Percentiles rank a stretch among this genome's conserved stretches.
phyloP scores from a whole-genome alignment of 257 asterid genomes.

The Datura wrightii region DNA sequence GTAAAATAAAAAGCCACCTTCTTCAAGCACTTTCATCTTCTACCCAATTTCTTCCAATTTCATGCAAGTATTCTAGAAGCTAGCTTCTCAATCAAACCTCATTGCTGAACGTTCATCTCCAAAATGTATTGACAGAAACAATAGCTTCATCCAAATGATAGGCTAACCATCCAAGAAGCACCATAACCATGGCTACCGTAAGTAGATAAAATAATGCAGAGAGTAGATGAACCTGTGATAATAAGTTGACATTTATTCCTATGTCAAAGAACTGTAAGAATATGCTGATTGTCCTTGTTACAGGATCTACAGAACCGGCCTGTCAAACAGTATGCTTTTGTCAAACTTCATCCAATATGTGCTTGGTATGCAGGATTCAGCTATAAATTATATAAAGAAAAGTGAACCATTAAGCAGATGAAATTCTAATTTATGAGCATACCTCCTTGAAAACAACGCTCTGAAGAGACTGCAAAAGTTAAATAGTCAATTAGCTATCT shows the following conservation, averaged over 20 bases:
- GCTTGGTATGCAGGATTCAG: conserved; percentile 1
- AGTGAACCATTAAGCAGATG: conserved; percentile 24
- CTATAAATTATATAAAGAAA: conserved; percentile 31
- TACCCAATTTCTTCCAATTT: conserved; percentile 20
- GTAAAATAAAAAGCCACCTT: neutral
- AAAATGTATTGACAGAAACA: neutral
- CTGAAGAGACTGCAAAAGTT: conserved; percentile 86
- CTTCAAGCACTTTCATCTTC: conserved; percentile 14
- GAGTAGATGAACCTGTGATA: conserved; percentile 78
- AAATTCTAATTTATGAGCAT: conserved; percentile 33
- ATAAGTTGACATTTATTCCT: conserved; percentile 82
- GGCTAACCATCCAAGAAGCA: conserved; percentile 5
- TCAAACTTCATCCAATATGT: conserved; percentile 28
- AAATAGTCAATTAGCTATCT: conserved; percentile 35
- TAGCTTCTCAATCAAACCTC: conserved; percentile 5
- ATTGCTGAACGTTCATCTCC: neutral
- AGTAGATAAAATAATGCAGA: conserved; percentile 32
- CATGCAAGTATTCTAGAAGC: conserved; percentile 15
- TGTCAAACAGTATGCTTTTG: conserved; percentile 43
- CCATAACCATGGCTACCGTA: conserved; percentile 19
- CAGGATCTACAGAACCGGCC: conserved; percentile 99
- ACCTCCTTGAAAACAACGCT: conserved; percentile 98
- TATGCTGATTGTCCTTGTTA: conserved; percentile 90
- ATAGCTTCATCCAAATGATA: conserved; percentile 19
- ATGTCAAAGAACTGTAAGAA: conserved; percentile 92